phyloP scores from a whole-genome alignment of 1,284 basidiomycete genomes.

The Bjerkandera adusta region DNA sequence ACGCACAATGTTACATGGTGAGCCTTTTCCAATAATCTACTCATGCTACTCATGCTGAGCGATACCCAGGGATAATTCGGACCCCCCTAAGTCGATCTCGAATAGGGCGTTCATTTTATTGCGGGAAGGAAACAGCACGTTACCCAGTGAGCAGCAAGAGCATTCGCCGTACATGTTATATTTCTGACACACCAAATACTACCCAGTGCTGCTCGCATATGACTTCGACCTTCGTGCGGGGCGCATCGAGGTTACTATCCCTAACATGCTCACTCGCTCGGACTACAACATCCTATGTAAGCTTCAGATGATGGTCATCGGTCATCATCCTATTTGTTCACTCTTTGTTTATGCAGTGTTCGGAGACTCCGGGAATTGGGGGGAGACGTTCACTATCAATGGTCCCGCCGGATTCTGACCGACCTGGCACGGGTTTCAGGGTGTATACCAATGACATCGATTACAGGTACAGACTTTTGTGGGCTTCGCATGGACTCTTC shows the following conservation, averaged over 20 bases:
- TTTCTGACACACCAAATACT: too few relatives aligned
- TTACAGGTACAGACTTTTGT: too few relatives aligned
- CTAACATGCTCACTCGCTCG: slow-evolving; percentile 7
- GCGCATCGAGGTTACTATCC: slow-evolving; percentile 6
- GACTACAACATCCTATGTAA: slow-evolving; percentile 11
- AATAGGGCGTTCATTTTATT: slow-evolving; percentile 30
- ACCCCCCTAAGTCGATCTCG: slow-evolving; percentile 41
- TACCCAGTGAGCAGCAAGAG: too few relatives aligned
- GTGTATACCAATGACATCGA: too few relatives aligned
- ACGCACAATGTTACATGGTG: slow-evolving; percentile 19
- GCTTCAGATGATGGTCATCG: too few relatives aligned
- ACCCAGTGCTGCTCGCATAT: slow-evolving; percentile 7
- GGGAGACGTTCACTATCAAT: slow-evolving; percentile 12
- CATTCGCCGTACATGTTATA: too few relatives aligned
- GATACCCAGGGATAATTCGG: slow-evolving; percentile 42
- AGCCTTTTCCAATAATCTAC: too few relatives aligned
- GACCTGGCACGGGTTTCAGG: too few relatives aligned
- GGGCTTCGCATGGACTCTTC: too few relatives aligned
- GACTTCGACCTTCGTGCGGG: slow-evolving; percentile 6
- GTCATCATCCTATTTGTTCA: too few relatives aligned
- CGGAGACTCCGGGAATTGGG: slow-evolving; percentile 14
- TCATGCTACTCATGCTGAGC: too few relatives aligned
- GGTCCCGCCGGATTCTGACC: slow-evolving; percentile 1
- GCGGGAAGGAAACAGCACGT: neutral
- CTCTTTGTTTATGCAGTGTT: slow-evolving; percentile 6